Conservation (phyloP, 176 grass and related monocot species). For the Carex pumila region DNA sequence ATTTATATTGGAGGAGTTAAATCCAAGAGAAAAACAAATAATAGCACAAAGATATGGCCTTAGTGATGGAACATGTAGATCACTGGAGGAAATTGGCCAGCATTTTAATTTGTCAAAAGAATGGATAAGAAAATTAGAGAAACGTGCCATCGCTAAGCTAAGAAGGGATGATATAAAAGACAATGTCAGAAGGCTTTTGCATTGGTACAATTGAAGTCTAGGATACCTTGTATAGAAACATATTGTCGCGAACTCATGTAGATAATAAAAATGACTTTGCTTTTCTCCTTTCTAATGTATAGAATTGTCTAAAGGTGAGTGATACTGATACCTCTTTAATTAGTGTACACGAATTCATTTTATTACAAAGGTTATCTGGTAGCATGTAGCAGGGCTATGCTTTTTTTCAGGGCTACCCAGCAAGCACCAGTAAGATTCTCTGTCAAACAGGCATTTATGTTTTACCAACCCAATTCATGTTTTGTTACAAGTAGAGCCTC, state of each 20-base stretch:
- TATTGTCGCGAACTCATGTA: neutral
- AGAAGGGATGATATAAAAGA: slow-evolving; percentile 45
- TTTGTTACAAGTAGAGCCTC: neutral
- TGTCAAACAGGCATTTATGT: neutral
- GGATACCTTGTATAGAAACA: neutral
- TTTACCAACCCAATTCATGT: neutral
- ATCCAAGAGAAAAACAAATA: slow-evolving; percentile 46
- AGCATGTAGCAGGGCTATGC: neutral
- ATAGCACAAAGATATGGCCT: slow-evolving; percentile 54
- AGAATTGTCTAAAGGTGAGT: neutral
- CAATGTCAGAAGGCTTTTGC: slow-evolving; percentile 10
- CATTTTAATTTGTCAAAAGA: slow-evolving; percentile 61
- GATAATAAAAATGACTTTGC: neutral
- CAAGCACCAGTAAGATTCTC: neutral
- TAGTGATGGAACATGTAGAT: slow-evolving; percentile 57
- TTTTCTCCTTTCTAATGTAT: neutral
- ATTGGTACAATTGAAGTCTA: neutral
- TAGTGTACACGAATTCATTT: neutral
- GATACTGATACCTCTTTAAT: neutral
- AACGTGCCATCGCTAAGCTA: slow-evolving; percentile 52
- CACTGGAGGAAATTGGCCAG: slow-evolving; percentile 63
- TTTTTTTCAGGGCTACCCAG: neutral
- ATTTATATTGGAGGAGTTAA: slow-evolving; percentile 44
- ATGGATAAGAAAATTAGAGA: slow-evolving; percentile 88
- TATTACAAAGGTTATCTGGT: neutral